Percentiles rank a stretch among this genome's conserved stretches.
Evolutionary conservation across 257 asterid species (phyloP).

Genomic region (Nyctanthes arbortristis): DNA sequence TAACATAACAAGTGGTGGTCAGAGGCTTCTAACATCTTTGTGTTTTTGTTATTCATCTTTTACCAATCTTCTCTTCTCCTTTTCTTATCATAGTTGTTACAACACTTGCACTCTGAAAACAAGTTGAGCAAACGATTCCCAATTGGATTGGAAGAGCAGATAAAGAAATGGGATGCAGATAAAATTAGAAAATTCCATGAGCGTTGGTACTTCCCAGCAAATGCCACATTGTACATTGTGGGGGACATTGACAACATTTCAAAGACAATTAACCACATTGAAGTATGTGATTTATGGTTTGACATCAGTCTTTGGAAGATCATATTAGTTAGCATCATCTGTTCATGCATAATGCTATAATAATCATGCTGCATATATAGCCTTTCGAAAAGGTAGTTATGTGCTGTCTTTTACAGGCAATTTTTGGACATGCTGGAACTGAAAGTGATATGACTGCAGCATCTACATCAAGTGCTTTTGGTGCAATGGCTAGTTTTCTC

Average conservation of each 20-base stretch:
- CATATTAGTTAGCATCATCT: slow-evolving; percentile 17
- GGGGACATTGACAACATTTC: slow-evolving; percentile 90
- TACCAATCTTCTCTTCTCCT: slow-evolving; percentile 24
- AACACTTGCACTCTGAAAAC: slow-evolving; percentile 96
- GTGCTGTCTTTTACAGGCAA: slow-evolving; percentile 56
- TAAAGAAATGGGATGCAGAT: slow-evolving; percentile 98
- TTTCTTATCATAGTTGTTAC: slow-evolving; percentile 69
- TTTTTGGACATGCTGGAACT: slow-evolving; percentile 70
- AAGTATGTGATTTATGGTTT: slow-evolving; percentile 50
- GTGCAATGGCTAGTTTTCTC: slow-evolving; percentile 97
- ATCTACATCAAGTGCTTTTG: slow-evolving; percentile 76
- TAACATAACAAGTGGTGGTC: slow-evolving; percentile 34
- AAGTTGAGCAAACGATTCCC: slow-evolving; percentile 97
- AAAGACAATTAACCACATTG: slow-evolving; percentile 76
- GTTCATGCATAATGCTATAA: slow-evolving; percentile 22
- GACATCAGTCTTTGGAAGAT: slow-evolving; percentile 14
- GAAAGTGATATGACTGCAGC: slow-evolving; percentile 59
- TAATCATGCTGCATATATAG: slow-evolving; percentile 5
- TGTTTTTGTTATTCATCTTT: slow-evolving; percentile 14
- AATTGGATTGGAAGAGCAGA: slow-evolving; percentile 96
- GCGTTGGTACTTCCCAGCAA: slow-evolving; percentile 99
- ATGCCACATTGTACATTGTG: slow-evolving; percentile 95
- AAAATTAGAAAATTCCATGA: slow-evolving; percentile 94
- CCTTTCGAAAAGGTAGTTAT: slow-evolving; percentile 17
- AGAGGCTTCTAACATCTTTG: slow-evolving; percentile 7